These are phyloP conservation scores for Exophiala spinifera DNA, from an alignment of 2,329 filamentous ascomycete genomes.

Conservation along the genomic window DNA sequence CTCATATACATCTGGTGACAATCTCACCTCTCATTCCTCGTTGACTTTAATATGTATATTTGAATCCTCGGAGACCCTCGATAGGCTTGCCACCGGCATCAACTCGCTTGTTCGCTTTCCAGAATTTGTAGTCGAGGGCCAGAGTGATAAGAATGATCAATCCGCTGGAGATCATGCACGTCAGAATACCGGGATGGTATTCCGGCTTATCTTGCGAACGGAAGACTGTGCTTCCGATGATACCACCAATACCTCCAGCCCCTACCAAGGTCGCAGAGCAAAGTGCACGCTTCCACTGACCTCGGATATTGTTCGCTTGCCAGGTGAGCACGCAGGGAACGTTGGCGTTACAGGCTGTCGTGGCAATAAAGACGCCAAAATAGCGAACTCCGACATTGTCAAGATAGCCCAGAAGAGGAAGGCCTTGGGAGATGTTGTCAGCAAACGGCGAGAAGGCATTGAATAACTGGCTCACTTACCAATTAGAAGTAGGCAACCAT, in stretches of 20 bases:
- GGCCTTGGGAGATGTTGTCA: conserved; percentile 41
- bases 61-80: conserved; percentile 25
- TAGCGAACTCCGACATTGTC: conserved; percentile 58
- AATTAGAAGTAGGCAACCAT: conserved; percentile 40
- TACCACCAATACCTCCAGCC: conserved; percentile 68
- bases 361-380: conserved; percentile 72
- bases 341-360: conserved; percentile 74
- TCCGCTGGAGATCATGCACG: conserved; percentile 25
- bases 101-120: conserved; percentile 26
- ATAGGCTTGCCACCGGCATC: conserved; percentile 25
- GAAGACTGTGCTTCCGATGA: conserved; percentile 72
- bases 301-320: conserved; percentile 83
- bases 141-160: conserved; percentile 28
- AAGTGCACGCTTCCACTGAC: conserved; percentile 80
- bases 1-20: too few relatives aligned
- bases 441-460: not conserved
- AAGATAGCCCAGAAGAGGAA: conserved; percentile 70
- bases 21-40: too few relatives aligned
- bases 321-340: conserved; percentile 72
- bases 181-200: conserved; percentile 33
- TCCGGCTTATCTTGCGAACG: conserved; percentile 42
- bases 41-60: conserved; percentile 21
- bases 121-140: conserved; percentile 28
- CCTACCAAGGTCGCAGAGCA: conserved; percentile 30
- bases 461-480: conserved; percentile 10